These are phyloP conservation scores for Colletotrichum musicola DNA, from an alignment of 2,329 filamentous ascomycete species.

Conservation along the genomic window DNA sequence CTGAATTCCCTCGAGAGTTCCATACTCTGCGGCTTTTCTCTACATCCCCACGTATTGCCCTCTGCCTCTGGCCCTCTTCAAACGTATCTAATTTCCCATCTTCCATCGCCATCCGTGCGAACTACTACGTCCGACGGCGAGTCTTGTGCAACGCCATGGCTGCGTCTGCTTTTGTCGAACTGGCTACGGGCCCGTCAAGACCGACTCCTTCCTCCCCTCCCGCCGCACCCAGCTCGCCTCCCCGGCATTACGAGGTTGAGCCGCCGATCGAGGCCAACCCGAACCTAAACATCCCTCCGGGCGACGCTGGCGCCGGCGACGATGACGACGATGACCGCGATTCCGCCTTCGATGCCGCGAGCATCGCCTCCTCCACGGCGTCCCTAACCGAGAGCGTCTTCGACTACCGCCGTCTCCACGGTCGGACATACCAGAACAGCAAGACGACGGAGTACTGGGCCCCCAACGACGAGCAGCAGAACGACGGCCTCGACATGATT, in stretches of 20 bases:
- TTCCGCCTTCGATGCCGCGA: conserved; percentile 43
- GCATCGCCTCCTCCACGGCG: conserved; percentile 43
- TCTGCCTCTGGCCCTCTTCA: too few relatives aligned
- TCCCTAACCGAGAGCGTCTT: conserved; percentile 50
- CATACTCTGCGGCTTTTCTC: background rate
- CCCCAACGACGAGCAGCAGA: conserved; percentile 43
- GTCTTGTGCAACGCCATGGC: conserved; percentile 5
- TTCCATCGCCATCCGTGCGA: background rate
- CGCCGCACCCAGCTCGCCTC: background rate
- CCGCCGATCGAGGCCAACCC: conserved; percentile 15
- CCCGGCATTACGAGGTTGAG: too few relatives aligned
- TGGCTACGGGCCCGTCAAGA: background rate
- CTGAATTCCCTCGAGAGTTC: background rate
- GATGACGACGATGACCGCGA: conserved; percentile 43
- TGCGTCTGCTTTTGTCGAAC: background rate
- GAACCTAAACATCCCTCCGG: background rate
- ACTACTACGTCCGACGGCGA: background rate
- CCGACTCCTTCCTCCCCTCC: background rate
- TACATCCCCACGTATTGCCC: background rate
- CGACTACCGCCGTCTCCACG: conserved; percentile 49
- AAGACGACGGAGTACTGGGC: conserved; percentile 45
- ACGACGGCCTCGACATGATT: conserved; percentile 34
- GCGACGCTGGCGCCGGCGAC: conserved; percentile 25
- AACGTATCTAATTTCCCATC: too few relatives aligned
- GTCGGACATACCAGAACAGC: conserved; percentile 48